Conservation (phyloP, 2,329 filamentous ascomycete genomes). For the Colletotrichum tofieldiae region DNA sequence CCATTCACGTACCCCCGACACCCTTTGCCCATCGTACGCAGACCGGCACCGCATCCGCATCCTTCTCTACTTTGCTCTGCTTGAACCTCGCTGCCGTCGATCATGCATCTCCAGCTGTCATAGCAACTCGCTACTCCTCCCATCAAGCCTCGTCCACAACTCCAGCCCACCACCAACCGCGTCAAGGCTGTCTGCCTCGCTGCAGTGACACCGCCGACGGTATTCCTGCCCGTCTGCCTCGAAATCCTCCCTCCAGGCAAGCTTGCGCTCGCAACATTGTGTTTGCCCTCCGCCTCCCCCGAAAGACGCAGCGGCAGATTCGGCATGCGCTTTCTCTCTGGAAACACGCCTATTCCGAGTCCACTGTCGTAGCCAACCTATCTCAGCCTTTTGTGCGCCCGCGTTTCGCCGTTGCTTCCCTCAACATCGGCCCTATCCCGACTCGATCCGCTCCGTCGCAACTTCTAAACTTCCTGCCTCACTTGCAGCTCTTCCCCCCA, state of each 20-base stretch:
- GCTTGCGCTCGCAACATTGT: slow-evolving; percentile 13
- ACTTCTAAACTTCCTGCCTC: slow-evolving; percentile 3
- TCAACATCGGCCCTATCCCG: slow-evolving; percentile 8
- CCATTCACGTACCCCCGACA: slow-evolving; percentile 11
- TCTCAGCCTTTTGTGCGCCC: neutral
- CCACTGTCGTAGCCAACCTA: slow-evolving; percentile 15
- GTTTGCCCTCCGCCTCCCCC: slow-evolving; percentile 2
- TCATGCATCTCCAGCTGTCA: slow-evolving; percentile 40
- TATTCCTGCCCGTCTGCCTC: neutral
- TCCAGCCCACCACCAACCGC: slow-evolving; percentile 6
- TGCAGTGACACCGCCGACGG: slow-evolving; percentile 22
- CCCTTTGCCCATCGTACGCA: neutral
- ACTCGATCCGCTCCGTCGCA: slow-evolving; percentile 20
- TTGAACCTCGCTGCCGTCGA: slow-evolving; percentile 7
- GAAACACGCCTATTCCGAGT: slow-evolving; percentile 17
- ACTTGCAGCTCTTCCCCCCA: slow-evolving; percentile 24
- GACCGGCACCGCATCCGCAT: neutral
- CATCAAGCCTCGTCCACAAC: slow-evolving; percentile 11
- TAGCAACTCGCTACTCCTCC: slow-evolving; percentile 32
- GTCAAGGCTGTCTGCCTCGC: slow-evolving; percentile 11
- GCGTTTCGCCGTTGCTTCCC: slow-evolving; percentile 9
- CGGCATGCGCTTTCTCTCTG: slow-evolving; percentile 35
- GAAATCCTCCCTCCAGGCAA: slow-evolving; percentile 1
- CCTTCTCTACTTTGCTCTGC: neutral
- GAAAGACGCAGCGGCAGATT: slow-evolving; percentile 4